A percentile compares a stretch with the other conserved stretches of the same genome.
Conservation (phyloP, 179 eudicot genomes). For the Amaranthus tricolor region DNA sequence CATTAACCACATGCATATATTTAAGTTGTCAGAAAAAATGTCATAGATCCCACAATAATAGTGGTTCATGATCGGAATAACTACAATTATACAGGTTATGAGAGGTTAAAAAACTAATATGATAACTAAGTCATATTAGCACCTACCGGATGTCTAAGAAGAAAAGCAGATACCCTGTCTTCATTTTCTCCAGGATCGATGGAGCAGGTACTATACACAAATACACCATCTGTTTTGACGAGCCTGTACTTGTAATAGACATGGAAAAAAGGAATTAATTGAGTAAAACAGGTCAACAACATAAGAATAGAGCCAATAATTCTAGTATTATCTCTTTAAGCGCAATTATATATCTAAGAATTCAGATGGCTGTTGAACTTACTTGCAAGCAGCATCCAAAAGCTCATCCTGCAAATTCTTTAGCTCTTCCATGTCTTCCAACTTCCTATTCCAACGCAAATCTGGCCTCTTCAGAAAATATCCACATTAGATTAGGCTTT, state of each 20-base stretch:
- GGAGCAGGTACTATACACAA: constrained; percentile 94
- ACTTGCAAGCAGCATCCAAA: constrained; percentile 88
- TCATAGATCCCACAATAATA: too few species aligned
- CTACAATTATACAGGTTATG: neutral
- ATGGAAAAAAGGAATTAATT: neutral
- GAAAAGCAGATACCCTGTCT: constrained; percentile 81
- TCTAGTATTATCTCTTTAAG: neutral
- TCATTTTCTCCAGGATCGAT: constrained; percentile 95
- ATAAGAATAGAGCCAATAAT: neutral
- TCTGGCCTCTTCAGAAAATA: constrained; percentile 70
- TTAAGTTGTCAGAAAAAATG: too few species aligned
- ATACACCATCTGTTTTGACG: constrained; percentile 79
- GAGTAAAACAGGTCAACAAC: neutral
- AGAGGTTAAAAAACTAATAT: neutral
- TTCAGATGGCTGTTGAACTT: constrained; percentile 27
- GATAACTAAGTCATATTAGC: neutral
- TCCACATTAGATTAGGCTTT: neutral
- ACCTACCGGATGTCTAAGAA: constrained; percentile 70
- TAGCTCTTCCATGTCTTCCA: constrained; percentile 89
- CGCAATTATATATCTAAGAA: neutral
- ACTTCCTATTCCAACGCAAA: constrained; percentile 91
- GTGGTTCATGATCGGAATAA: too few species aligned
- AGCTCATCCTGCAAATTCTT: constrained; percentile 78
- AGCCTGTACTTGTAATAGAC: constrained; percentile 42
- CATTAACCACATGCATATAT: too few species aligned